Evolutionary conservation across 164 flowering plant genomes (phyloP).

Genomic region (Stephania cephalantha): DNA sequence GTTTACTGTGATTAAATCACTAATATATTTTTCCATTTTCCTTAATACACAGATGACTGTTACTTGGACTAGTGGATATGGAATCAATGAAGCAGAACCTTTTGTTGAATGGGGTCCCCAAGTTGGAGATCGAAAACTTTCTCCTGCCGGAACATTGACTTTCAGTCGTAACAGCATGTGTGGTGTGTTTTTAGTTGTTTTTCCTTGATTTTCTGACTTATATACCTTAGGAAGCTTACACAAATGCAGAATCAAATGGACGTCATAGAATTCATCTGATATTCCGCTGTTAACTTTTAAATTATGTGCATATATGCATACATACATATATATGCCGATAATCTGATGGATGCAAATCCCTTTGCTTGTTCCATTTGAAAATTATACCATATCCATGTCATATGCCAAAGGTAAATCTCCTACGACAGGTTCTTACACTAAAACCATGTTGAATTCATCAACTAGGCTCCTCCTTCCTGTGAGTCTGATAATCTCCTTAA

Average conservation of each 20-base stretch:
- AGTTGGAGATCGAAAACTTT: conserved; percentile 22
- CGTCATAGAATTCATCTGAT: background rate
- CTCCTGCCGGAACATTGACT: conserved; percentile 51
- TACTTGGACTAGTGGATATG: conserved; percentile 60
- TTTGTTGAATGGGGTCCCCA: conserved; percentile 44
- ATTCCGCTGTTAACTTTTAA: background rate
- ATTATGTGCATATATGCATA: background rate
- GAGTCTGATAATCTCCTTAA: background rate
- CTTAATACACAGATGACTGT: conserved; percentile 40
- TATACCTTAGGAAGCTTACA: background rate
- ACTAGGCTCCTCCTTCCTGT: background rate
- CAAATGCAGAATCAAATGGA: background rate
- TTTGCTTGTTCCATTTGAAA: background rate
- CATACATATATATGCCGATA: background rate
- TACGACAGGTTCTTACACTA: background rate
- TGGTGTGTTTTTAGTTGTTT: conserved; percentile 23
- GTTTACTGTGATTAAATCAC: background rate
- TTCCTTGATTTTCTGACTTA: conserved; percentile 1
- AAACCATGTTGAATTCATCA: background rate
- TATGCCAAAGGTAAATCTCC: background rate
- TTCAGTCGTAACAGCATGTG: conserved; percentile 45
- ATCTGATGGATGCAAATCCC: background rate
- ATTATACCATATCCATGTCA: background rate
- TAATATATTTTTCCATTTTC: background rate
- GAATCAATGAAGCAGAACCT: conserved; percentile 39